Conservation (phyloP, 2,329 filamentous ascomycete genomes). For the Talaromyces sp. region DNA sequence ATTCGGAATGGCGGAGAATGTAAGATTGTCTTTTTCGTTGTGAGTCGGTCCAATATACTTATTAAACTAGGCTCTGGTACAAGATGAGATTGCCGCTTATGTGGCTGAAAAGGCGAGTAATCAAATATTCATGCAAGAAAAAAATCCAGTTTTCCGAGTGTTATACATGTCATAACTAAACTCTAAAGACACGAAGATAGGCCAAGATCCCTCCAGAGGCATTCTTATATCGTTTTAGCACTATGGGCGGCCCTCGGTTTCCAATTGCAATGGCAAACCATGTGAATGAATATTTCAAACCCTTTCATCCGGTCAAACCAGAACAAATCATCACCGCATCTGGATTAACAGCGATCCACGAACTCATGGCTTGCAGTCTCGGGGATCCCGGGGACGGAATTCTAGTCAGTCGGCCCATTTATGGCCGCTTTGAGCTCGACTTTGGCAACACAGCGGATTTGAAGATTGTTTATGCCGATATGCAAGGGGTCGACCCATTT, state of each 20-base stretch:
- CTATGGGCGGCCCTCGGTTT: conserved; percentile 33
- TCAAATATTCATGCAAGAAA: background rate
- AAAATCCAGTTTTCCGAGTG: background rate
- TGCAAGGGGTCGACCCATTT: conserved; percentile 34
- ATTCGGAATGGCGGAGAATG: conserved; percentile 5
- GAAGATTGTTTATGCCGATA: conserved; percentile 35
- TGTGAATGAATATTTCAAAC: conserved; percentile 37
- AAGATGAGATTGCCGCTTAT: conserved; percentile 32
- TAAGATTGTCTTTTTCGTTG: background rate
- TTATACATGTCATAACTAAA: background rate
- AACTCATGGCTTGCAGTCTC: conserved; percentile 39
- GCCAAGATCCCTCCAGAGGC: conserved; percentile 15
- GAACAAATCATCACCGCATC: conserved; percentile 35
- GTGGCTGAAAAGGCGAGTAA: conserved; percentile 29
- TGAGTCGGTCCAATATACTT: background rate
- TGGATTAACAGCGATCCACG: conserved; percentile 37
- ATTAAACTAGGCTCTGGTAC: conserved; percentile 27
- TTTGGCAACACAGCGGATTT: conserved; percentile 41
- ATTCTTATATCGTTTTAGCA: conserved; percentile 37
- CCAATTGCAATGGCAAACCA: conserved; percentile 35
- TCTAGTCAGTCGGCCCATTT: conserved; percentile 42
- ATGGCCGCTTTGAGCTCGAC: conserved; percentile 46
- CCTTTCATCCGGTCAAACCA: conserved; percentile 26
- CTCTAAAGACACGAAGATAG: background rate
- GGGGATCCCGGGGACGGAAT: conserved; percentile 42